phyloP scores from a whole-genome alignment of 345 rosid genomes.

The Euclidium syriacum region DNA sequence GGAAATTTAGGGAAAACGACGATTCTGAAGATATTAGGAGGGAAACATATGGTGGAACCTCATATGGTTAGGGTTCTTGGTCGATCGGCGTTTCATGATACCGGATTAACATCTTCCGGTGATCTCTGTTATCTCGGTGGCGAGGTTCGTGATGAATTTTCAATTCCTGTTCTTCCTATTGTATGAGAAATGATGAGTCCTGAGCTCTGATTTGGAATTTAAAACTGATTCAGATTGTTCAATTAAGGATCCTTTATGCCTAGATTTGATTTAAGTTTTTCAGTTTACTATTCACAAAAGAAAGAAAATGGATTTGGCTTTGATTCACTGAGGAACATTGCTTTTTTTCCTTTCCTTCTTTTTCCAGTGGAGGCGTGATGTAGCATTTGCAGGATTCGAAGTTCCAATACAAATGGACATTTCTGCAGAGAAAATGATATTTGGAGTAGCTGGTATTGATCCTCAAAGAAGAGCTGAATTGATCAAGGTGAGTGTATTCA shows the following conservation, averaged over 20 bases:
- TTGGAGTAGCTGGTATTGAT: slow-evolving; percentile 85
- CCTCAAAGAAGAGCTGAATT: slow-evolving; percentile 81
- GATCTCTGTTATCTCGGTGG: slow-evolving; percentile 95
- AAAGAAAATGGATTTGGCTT: neutral
- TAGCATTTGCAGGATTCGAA: slow-evolving; percentile 95
- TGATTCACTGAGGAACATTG: neutral
- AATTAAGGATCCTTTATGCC: neutral
- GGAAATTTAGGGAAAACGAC: slow-evolving; percentile 73
- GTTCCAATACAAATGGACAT: slow-evolving; percentile 96
- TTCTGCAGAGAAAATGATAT: slow-evolving; percentile 82
- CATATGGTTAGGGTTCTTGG: slow-evolving; percentile 87
- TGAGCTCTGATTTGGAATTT: neutral
- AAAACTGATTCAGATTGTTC: neutral
- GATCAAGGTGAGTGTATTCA: slow-evolving; percentile 50
- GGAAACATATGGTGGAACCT: slow-evolving; percentile 95
- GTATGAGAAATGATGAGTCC: neutral
- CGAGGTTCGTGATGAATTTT: slow-evolving; percentile 47
- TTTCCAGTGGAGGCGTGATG: slow-evolving; percentile 91
- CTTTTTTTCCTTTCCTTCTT: neutral
- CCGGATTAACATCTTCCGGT: slow-evolving; percentile 75
- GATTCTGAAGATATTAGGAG: slow-evolving; percentile 86
- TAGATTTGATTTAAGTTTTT: neutral
- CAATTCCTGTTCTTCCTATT: neutral
- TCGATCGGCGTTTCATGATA: slow-evolving; percentile 91
- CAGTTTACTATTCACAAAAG: neutral